phyloP scores from a whole-genome alignment of 345 rosid genomes.

The Hevea brasiliensis region DNA sequence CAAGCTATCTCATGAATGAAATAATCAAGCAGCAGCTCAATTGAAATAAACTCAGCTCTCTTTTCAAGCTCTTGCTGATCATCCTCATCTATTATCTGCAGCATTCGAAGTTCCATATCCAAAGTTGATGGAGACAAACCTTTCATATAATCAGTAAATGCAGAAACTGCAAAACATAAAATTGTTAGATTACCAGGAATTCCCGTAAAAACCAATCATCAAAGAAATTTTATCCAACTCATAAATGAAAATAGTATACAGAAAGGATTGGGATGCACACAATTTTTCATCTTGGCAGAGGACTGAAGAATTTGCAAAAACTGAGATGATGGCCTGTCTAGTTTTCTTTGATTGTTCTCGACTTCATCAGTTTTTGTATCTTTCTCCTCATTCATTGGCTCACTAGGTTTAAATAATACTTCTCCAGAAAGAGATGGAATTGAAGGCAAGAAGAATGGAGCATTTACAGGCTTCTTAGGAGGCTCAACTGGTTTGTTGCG shows the following conservation, averaged over 20 bases:
- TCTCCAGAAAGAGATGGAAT: conserved; percentile 87
- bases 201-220: neutral
- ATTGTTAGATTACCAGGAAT: conserved; percentile 13
- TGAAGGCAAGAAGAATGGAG: conserved; percentile 92
- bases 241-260: neutral
- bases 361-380: conserved; percentile 32
- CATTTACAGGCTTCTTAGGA: conserved; percentile 83
- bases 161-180: conserved; percentile 51
- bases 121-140: conserved; percentile 80
- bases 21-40: conserved; percentile 75
- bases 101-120: conserved; percentile 87
- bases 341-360: conserved; percentile 31
- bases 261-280: conserved; percentile 41
- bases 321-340: conserved; percentile 37
- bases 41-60: conserved; percentile 60
- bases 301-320: conserved; percentile 67
- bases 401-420: conserved; percentile 66
- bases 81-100: conserved; percentile 82
- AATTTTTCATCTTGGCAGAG: conserved; percentile 50
- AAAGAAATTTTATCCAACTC: conserved; percentile 3
- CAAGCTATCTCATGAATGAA: conserved; percentile 65
- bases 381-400: conserved; percentile 38
- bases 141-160: conserved; percentile 79
- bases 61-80: conserved; percentile 55
- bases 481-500: conserved; percentile 95